Conservation (phyloP, 169 alveolate species). For the Eimeria falciformis region DNA sequence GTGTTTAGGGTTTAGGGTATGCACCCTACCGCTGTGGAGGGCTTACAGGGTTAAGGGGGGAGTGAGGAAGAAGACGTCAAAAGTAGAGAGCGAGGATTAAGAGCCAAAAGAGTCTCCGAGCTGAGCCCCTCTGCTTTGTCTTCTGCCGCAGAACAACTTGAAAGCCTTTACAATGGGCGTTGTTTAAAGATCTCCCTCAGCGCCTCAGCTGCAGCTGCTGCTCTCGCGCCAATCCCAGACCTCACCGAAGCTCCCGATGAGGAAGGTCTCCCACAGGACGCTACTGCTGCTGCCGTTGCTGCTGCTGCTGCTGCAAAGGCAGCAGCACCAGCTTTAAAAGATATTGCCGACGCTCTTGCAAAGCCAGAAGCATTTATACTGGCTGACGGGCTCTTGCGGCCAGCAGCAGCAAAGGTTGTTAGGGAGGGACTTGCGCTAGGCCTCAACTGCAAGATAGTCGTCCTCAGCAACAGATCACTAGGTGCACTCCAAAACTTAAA, state of each 20-base stretch:
- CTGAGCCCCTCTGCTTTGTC: not conserved
- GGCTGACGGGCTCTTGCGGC: slow-evolving; percentile 40
- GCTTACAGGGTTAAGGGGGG: not conserved
- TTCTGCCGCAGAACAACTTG: slow-evolving; percentile 25
- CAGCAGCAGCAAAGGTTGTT: slow-evolving; percentile 23
- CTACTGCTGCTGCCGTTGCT: not conserved
- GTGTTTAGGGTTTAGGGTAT: too few species aligned
- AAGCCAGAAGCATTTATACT: slow-evolving; percentile 36
- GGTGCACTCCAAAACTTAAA: slow-evolving; percentile 28
- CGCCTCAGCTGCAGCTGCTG: slow-evolving; percentile 69
- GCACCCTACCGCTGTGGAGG: too few species aligned
- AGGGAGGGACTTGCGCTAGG: slow-evolving; percentile 41
- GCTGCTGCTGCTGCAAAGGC: slow-evolving; percentile 57
- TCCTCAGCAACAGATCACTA: not conserved
- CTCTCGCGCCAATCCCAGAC: slow-evolving; percentile 32
- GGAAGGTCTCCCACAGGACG: slow-evolving; percentile 11
- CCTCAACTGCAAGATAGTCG: slow-evolving; percentile 10
- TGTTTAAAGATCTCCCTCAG: slow-evolving; percentile 34
- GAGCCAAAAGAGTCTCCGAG: too few species aligned
- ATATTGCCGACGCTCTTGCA: slow-evolving; percentile 39
- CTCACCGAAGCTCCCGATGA: slow-evolving; percentile 26
- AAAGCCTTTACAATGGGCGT: slow-evolving; percentile 27
- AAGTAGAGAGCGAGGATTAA: not conserved
- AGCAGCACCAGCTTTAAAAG: slow-evolving; percentile 41
- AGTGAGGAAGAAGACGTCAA: not conserved